Base-by-base conservation (phyloP, 192 early-diverging fungal genomes). In the Podila epicladia region DNA sequence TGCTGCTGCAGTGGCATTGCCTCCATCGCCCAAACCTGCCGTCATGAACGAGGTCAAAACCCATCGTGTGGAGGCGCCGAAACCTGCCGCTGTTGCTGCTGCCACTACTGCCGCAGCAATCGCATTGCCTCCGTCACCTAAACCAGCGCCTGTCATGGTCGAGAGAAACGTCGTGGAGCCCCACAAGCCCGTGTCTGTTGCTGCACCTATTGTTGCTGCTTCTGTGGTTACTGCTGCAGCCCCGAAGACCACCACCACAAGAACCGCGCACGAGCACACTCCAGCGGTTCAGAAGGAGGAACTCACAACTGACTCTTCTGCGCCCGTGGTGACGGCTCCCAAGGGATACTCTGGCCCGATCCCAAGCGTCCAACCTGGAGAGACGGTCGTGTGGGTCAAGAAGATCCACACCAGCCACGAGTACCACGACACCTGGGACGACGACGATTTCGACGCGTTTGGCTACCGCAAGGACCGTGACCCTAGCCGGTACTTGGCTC, bases 361-460 rank as follows among this genome's bases (percentile, higher is more conserved):
- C 11, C 67, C 62, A 2, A 22, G 24, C 13, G 17, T 48, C 32
- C 33, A 38, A 9, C 11, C 32, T 29, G 66, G 53, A 7, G 73
- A 74, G 33, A 57, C 49, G 31, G 4, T 77, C 26, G 20, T 77
- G 19, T 77, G 67, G 74, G 62, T 71, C 45, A 77, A 77, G 45
- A 77, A 77, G 49, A 61, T 49, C 9, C 24, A 9, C 13, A 77
- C 74, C 2, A 77, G 17, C 28, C 62, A 77, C 0, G 29, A 71
- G 9, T 71, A 38, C 26, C 71, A 77, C 41, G 74, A 77, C 32
- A 62, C 68, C 38, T 68, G 66, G 38, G 68, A 65, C 11, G 64
- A 65, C 6, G 64, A 65, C 37, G 68, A 71, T 26, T 28, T 61
- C 12, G 59, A 61, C 29, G 59, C 33, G 11, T 61, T 61, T 15